A percentile compares a stretch with the other conserved stretches of the same genome.
Evolutionary conservation across 176 grass and related monocot species (phyloP).

Genomic region (Avena sativa): DNA sequence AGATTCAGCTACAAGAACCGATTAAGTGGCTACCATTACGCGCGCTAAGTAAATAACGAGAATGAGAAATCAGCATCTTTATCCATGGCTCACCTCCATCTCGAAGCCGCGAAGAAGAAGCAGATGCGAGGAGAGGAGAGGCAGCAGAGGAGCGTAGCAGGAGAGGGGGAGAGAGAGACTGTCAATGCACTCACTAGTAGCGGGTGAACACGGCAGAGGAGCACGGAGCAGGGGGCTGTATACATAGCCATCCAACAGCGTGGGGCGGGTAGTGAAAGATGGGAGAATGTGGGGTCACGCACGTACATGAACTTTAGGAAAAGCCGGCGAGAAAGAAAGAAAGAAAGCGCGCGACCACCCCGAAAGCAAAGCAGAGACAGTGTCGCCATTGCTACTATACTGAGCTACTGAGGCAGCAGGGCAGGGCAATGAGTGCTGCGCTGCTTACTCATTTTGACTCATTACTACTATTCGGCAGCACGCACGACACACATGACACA

Average conservation of each 20-base stretch:
- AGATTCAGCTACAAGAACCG: background rate
- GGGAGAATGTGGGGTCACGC: slow-evolving; percentile 56
- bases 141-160: background rate
- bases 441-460: background rate
- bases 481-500: background rate
- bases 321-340: slow-evolving; percentile 55
- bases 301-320: slow-evolving; percentile 52
- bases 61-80: background rate
- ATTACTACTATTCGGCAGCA: background rate
- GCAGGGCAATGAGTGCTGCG: slow-evolving; percentile 39
- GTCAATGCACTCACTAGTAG: slow-evolving; percentile 18
- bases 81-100: slow-evolving; percentile 59
- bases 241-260: slow-evolving; percentile 48
- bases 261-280: background rate
- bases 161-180: background rate
- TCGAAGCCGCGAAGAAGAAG: background rate
- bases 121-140: background rate
- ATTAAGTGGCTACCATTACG: background rate
- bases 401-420: background rate
- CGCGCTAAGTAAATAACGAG: no score
- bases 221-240: slow-evolving; percentile 36
- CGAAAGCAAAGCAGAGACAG: slow-evolving; percentile 3
- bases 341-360: slow-evolving; percentile 15
- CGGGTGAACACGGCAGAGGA: slow-evolving; percentile 15
- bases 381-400: background rate